A percentile compares a stretch with the other conserved stretches of the same genome.
Evolutionary conservation across 83 land plant genomes (phyloP).

Genomic region (Picea abies): DNA sequence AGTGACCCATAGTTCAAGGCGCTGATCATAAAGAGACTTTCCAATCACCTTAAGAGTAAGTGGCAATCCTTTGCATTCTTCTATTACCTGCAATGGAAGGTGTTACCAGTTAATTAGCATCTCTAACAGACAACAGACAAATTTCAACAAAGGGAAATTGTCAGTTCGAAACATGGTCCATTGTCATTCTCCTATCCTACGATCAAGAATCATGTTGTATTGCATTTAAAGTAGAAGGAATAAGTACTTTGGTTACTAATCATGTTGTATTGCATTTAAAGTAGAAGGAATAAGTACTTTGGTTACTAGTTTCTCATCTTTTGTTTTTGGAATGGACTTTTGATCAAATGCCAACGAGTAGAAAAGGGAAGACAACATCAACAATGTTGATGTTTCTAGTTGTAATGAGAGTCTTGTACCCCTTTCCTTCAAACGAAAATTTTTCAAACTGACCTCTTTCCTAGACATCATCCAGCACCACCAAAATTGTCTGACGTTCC

Average conservation of each 20-base stretch:
- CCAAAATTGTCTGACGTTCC: neutral
- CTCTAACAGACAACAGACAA: neutral
- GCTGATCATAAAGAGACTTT: neutral
- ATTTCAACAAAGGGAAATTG: neutral
- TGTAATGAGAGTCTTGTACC: conserved; percentile 10
- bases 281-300: neutral
- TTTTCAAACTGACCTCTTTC: neutral
- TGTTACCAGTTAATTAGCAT: neutral
- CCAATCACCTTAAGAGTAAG: conserved; percentile 16
- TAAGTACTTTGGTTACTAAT: no score
- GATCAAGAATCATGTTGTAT: neutral
- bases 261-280: neutral
- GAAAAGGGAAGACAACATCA: neutral
- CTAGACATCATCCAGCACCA: conserved; percentile 14
- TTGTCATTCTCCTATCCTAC: no score
- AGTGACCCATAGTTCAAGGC: neutral
- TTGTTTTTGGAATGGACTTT: neutral
- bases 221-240: neutral
- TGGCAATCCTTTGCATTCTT: conserved; percentile 10
- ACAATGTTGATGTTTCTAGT: neutral
- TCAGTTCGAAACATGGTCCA: neutral
- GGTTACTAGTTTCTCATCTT: neutral
- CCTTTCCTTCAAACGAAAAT: neutral
- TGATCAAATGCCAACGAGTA: neutral
- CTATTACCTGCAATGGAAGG: conserved; percentile 3